Evolutionary conservation across 257 asterid species (phyloP).

Genomic region (Oldenlandia corymbosa): DNA sequence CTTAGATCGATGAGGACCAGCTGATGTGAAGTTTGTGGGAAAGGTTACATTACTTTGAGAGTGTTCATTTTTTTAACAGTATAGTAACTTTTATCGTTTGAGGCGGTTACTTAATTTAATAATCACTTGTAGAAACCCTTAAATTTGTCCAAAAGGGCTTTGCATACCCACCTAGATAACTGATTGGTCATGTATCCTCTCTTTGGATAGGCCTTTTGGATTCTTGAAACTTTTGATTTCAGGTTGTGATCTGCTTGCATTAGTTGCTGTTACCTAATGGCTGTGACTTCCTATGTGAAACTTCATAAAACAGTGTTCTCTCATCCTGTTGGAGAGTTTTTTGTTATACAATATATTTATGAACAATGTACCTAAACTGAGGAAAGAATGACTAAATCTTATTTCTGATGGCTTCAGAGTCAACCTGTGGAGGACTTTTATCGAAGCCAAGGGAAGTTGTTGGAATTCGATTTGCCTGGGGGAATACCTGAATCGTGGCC

Average conservation of each 20-base stretch:
- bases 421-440: conserved; percentile 87
- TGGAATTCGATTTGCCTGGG: conserved; percentile 84
- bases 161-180: background rate
- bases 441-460: conserved; percentile 56
- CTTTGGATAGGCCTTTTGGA: background rate
- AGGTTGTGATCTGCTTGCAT: background rate
- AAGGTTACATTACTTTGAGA: background rate
- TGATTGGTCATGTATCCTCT: background rate
- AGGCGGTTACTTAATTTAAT: background rate
- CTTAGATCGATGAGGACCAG: background rate
- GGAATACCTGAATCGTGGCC: conserved; percentile 96
- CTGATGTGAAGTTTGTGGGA: background rate
- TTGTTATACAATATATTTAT: background rate
- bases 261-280: background rate
- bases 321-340: background rate
- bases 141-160: background rate
- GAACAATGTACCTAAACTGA: background rate
- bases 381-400: background rate
- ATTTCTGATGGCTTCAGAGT: conserved; percentile 45
- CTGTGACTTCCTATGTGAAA: background rate
- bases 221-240: background rate
- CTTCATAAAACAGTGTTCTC: background rate
- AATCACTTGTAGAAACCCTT: background rate
- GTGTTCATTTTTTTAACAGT: background rate
- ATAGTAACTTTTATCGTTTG: background rate